Evolutionary conservation across 2,329 filamentous ascomycete genomes (phyloP), one percentile per base, ranked within the genome.

Genomic region (Alternaria ethzedia): DNA sequence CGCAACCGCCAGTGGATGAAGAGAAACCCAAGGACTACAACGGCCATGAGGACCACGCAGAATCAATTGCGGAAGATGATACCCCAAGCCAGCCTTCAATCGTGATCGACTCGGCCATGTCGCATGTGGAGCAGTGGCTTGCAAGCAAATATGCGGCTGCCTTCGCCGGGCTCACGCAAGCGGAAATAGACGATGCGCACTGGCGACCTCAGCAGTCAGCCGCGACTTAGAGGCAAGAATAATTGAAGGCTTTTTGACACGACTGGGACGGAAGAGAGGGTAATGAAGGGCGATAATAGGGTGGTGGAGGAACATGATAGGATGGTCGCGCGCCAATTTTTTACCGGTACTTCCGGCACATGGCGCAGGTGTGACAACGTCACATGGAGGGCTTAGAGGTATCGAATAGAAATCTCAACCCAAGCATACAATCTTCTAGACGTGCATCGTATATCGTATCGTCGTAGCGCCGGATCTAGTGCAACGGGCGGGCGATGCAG

Each of bases 51-150:
- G 32, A n/a, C 0, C 8, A 41, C 36, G 3, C 3, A 41, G 36
- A 41, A 3, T 21, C 3, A 12, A 12, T 30, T 10, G 17, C 8
- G n/a, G 6, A n/a, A 52, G 10, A 13, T 4, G 10, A 8, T 17
- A 21, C 21, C 9, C 13, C 30, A 15, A 32, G 5, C 49, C 20
- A 41, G 32, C 23, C 30, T 1, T 13, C 4, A 7, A 5, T 20
- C 3, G 10, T 36, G 49, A 13, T 15, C 15, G 28, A 52, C 8
- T 23, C 20, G 2, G 9, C 28, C 6, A 9, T 25, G 20, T 36
- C 3, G 20, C 49, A 52, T 41, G 49, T 52, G 32, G 49, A 52
- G 28, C 28, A 52, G 36, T 52, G 49, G 49, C 49, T 52, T 21
- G 17, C 12, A 15, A 52, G 6, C 13, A 52, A 23, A 52, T 52